Evolutionary conservation across 2,329 filamentous ascomycete genomes (phyloP), one percentile per base, ranked within the genome.

Genomic region (Paraphoma sp.): DNA sequence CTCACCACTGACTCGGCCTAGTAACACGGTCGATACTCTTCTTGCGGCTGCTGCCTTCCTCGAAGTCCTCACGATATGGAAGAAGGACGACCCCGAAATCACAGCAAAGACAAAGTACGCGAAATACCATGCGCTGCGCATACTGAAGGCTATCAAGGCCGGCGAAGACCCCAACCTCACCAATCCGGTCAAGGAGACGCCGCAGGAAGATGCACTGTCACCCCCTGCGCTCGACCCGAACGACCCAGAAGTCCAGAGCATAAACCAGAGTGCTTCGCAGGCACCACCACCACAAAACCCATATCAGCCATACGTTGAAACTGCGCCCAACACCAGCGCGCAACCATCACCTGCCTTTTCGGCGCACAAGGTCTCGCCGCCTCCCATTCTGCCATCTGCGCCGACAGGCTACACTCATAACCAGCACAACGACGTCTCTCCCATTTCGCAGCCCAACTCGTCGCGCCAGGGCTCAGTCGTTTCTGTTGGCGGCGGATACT

Each of bases 71-170:
- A 89, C 89, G 62, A 90, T 97, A 69, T 99, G 94, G 93, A 74
- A 72, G 58, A 89, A 87, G 6, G 78, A 86, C 10, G 91, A 96
- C 33, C 79, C 85, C 1, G 93, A 98, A 70, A 87, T 89, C 17
- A 83, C 87, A 40, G 86, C 92, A 52, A 98, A 97, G 82, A 92
- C 94, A 78, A 97, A 96, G 76, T 99, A 92, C 74, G 93, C 94
- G 42, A 99, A 98, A 77, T 99, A 92, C 84, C 96, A 98, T 75
- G 93, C 94, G 2, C 81, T 94, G 36, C 87, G 95, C 55, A 99
- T 99, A 71, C 83, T 91, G 14, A 97, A 92, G 78, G 95, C 95
- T 10, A 85, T 97, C 69, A 95, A 93, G 71, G 91, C 93, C 41
- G 93, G 93, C 51, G 89, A 91, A 63, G 93, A 99, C 71, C 95